These are phyloP conservation scores for Royoungia palumana DNA, from an alignment of 768 basidiomycete species.

Conservation along the genomic window DNA sequence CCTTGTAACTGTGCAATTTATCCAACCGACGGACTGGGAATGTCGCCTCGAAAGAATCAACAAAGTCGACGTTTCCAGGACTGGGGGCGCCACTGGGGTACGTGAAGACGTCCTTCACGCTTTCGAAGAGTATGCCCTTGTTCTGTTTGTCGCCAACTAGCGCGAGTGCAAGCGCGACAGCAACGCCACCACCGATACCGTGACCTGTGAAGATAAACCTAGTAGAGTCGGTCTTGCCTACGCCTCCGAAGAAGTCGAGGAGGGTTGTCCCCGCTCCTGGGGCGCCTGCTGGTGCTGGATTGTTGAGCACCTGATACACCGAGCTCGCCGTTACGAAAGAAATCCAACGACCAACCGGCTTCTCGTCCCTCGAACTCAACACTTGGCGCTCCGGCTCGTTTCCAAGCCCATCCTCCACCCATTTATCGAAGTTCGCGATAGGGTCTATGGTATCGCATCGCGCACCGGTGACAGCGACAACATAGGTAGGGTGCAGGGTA, in stretches of 20 bases:
- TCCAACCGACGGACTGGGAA: neutral
- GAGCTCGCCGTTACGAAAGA: neutral
- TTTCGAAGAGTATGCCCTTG: no score
- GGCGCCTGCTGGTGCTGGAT: neutral
- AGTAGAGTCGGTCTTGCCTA: neutral
- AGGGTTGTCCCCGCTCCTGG: neutral
- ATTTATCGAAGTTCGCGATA: conserved; percentile 10
- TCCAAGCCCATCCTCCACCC: conserved; percentile 5
- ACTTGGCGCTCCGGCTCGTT: neutral
- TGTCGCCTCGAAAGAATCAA: conserved; percentile 1
- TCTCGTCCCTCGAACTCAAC: no score
- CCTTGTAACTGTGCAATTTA: neutral
- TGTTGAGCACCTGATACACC: conserved; percentile 3
- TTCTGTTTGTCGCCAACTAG: neutral
- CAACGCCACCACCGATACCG: conserved; percentile 3
- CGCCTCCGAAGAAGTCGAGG: conserved; percentile 1
- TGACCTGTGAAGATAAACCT: conserved; percentile 11
- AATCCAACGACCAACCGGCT: neutral
- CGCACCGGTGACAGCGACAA: conserved; percentile 15
- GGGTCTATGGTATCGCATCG: neutral
- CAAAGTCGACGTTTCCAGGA: conserved; percentile 7
- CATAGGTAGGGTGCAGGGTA: conserved; percentile 4
- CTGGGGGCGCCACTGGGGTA: conserved; percentile 3
- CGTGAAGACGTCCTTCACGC: neutral
- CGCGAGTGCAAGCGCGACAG: conserved; percentile 5